Evolutionary conservation across 1,284 basidiomycete genomes (phyloP).

Genomic region (Cryptococcus wingfieldii): DNA sequence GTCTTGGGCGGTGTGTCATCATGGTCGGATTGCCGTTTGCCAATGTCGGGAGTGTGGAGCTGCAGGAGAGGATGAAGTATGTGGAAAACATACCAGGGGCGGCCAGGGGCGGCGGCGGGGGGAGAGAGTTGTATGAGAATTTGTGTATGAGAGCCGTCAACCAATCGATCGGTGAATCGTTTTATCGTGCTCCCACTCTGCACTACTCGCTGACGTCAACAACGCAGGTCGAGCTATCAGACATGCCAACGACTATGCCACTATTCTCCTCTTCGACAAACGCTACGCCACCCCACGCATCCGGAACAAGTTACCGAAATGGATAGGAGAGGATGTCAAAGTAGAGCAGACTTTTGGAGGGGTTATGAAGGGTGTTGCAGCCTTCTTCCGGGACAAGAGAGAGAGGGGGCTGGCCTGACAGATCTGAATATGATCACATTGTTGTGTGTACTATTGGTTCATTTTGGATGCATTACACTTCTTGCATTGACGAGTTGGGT

Average conservation of each 20-base stretch:
- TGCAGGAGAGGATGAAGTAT: slow-evolving; percentile 86
- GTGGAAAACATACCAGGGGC: slow-evolving; percentile 55
- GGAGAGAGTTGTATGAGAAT: slow-evolving; percentile 74
- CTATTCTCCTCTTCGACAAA: slow-evolving; percentile 71
- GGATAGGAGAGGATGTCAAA: slow-evolving; percentile 70
- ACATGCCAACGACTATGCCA: slow-evolving; percentile 80
- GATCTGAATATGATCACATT: too few species aligned
- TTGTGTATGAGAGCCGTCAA: slow-evolving; percentile 96
- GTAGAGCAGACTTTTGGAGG: slow-evolving; percentile 68
- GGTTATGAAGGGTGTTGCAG: slow-evolving; percentile 63
- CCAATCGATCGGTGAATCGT: slow-evolving; percentile 78
- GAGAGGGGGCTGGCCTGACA: slow-evolving; percentile 9
- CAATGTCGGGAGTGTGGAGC: slow-evolving; percentile 81
- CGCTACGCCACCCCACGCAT: slow-evolving; percentile 68
- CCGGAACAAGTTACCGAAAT: slow-evolving; percentile 71
- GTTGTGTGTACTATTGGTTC: too few species aligned
- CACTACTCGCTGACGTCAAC: slow-evolving; percentile 1
- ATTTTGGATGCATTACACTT: too few species aligned
- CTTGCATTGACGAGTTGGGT: too few species aligned
- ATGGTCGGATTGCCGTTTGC: slow-evolving; percentile 92
- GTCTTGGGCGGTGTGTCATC: slow-evolving; percentile 80
- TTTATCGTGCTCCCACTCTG: neutral
- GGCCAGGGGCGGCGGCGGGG: slow-evolving; percentile 65
- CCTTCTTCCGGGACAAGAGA: slow-evolving; percentile 59
- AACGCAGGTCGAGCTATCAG: slow-evolving; percentile 76